phyloP scores from a whole-genome alignment of 2,329 filamentous ascomycete species.

The Epichloe uncinata region DNA sequence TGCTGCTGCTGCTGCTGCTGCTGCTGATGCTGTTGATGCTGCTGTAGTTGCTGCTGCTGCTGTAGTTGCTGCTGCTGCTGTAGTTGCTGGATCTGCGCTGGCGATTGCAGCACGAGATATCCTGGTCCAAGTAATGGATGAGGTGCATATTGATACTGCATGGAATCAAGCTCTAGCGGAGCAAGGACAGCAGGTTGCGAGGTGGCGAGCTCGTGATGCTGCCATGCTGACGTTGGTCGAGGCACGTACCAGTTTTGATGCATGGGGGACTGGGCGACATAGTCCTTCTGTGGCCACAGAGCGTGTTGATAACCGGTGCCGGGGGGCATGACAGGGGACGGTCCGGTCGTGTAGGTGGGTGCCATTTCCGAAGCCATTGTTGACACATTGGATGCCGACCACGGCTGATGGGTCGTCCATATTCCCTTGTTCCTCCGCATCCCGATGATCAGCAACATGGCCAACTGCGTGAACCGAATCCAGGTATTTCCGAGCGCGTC shows the following conservation, averaged over 20 bases:
- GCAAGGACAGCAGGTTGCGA: background rate
- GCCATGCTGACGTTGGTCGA: slow-evolving; percentile 1
- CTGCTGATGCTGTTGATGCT: background rate
- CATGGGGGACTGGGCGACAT: background rate
- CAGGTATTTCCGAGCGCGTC: slow-evolving; percentile 6
- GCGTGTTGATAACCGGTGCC: slow-evolving; percentile 1
- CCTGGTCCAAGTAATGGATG: slow-evolving; percentile 6
- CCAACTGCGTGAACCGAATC: slow-evolving; percentile 4
- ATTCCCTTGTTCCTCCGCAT: slow-evolving; percentile 6
- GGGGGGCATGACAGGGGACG: slow-evolving; percentile 4
- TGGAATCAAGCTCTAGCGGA: slow-evolving; percentile 4
- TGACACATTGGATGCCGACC: background rate
- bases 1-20: background rate
- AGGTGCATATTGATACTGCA: slow-evolving; percentile 5
- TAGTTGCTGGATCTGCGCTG: background rate
- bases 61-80: slow-evolving; percentile 3
- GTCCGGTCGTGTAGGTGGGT: background rate
- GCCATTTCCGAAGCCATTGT: slow-evolving; percentile 1
- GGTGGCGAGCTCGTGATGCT: slow-evolving; percentile 1
- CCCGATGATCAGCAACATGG: slow-evolving; percentile 4
- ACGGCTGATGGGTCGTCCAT: slow-evolving; percentile 5
- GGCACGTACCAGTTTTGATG: background rate
- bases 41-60: background rate
- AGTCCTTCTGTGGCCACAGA: background rate
- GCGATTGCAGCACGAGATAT: slow-evolving; percentile 6